Evolutionary conservation across 2,329 filamentous ascomycete genomes (phyloP).

Genomic region (Lachnellula subtilissima): DNA sequence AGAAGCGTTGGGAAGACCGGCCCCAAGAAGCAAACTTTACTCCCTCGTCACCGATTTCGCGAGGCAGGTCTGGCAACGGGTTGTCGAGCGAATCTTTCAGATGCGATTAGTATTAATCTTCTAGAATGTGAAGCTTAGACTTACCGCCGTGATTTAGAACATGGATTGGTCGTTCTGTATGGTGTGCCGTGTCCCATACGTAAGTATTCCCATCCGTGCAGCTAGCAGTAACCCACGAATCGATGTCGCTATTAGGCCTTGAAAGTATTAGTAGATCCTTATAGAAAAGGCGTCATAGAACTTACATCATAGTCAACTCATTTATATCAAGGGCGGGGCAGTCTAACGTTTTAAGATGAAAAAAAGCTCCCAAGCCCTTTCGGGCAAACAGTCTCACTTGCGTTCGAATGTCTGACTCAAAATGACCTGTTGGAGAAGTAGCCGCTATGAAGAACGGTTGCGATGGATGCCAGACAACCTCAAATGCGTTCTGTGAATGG

Average conservation of each 20-base stretch:
- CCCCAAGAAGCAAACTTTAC: slow-evolving; percentile 63
- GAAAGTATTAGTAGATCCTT: slow-evolving; percentile 21
- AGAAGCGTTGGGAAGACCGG: slow-evolving; percentile 50
- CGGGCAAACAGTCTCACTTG: slow-evolving; percentile 53
- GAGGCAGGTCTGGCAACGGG: slow-evolving; percentile 25
- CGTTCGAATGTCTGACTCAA: slow-evolving; percentile 45
- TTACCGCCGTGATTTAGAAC: slow-evolving; percentile 48
- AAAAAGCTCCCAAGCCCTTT: slow-evolving; percentile 36
- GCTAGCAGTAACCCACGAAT: slow-evolving; percentile 54
- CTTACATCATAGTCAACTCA: slow-evolving; percentile 51
- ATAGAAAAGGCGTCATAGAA: neutral
- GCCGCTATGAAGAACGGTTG: slow-evolving; percentile 51
- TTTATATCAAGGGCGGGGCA: slow-evolving; percentile 59
- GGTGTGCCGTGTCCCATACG: slow-evolving; percentile 54
- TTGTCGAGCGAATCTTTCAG: slow-evolving; percentile 28
- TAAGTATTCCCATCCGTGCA: slow-evolving; percentile 60
- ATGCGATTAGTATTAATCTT: slow-evolving; percentile 10
- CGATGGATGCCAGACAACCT: slow-evolving; percentile 58
- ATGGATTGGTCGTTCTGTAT: slow-evolving; percentile 52
- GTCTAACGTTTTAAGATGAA: slow-evolving; percentile 51
- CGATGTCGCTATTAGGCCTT: slow-evolving; percentile 46
- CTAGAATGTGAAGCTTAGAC: neutral
- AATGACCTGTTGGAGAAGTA: slow-evolving; percentile 45
- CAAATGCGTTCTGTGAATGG: slow-evolving; percentile 57
- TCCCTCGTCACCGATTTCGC: slow-evolving; percentile 54